These are phyloP conservation scores for Colletotrichum eremochloae DNA, from an alignment of 2,329 filamentous ascomycete genomes.

Conservation along the genomic window DNA sequence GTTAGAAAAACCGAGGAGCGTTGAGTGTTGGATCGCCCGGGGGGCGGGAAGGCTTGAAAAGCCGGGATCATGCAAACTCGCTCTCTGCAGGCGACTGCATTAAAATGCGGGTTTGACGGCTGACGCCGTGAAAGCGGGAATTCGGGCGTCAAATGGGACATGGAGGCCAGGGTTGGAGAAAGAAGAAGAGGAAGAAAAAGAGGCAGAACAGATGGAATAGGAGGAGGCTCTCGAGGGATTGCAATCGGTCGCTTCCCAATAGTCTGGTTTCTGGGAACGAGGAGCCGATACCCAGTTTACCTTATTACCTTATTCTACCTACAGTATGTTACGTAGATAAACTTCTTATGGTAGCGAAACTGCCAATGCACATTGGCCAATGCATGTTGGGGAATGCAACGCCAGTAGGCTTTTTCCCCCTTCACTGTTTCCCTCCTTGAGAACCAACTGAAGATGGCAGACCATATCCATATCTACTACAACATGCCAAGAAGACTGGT, in stretches of 20 bases:
- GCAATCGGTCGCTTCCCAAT: background rate
- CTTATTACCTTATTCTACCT: background rate
- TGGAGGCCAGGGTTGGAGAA: background rate
- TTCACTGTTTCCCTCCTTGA: too few species aligned
- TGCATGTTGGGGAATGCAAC: background rate
- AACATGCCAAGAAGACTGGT: background rate
- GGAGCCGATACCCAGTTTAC: background rate
- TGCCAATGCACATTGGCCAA: background rate
- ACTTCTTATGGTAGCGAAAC: background rate
- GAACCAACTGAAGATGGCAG: too few species aligned
- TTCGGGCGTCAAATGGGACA: conserved; percentile 23
- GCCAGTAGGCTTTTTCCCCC: background rate
- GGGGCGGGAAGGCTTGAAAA: conserved; percentile 18
- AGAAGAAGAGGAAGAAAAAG: background rate
- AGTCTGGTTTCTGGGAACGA: background rate
- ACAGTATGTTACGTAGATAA: too few species aligned
- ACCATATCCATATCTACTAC: too few species aligned
- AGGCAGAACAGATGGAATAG: background rate
- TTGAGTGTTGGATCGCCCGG: conserved; percentile 30
- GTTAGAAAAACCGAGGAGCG: conserved; percentile 22
- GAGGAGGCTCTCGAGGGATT: background rate
- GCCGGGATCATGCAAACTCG: conserved; percentile 36
- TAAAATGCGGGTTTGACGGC: conserved; percentile 20
- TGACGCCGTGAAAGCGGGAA: conserved; percentile 24
- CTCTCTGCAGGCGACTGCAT: conserved; percentile 5